These are phyloP conservation scores for Chlorella sp. DNA, from an alignment of 139 green algal genomes.

Conservation along the genomic window DNA sequence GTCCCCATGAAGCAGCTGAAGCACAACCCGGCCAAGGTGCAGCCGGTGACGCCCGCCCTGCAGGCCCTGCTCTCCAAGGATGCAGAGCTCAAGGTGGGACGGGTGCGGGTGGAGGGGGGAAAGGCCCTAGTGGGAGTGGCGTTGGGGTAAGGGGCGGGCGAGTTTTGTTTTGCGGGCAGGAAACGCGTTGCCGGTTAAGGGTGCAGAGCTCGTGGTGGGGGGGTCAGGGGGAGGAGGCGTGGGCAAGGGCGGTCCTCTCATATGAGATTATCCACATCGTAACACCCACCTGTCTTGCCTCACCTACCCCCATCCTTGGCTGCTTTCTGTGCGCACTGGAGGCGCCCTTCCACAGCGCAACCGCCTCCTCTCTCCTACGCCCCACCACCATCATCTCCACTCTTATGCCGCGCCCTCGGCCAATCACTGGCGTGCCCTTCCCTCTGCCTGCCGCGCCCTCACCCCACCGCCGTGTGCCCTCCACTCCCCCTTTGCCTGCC, in stretches of 20 bases:
- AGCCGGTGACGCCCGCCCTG: conserved; percentile 76
- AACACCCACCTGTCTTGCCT: no score
- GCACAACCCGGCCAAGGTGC: conserved; percentile 84
- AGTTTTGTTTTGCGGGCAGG: not conserved
- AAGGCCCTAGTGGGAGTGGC: not conserved
- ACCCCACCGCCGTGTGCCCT: no score
- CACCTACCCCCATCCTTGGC: no score
- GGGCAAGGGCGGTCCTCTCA: no score
- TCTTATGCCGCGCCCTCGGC: no score
- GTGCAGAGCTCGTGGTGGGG: conserved; percentile 82
- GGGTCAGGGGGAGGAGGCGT: not conserved
- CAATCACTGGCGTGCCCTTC: no score
- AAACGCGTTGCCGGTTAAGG: conserved; percentile 88
- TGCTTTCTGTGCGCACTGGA: not conserved
- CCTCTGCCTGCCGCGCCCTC: no score
- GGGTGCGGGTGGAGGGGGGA: not conserved
- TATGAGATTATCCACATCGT: no score
- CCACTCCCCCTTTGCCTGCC: no score
- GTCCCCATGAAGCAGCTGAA: conserved; percentile 84
- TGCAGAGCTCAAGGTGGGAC: conserved; percentile 81
- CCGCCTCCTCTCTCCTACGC: no score
- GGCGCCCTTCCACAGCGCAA: no score
- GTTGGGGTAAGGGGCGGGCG: not conserved
- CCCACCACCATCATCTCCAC: no score
- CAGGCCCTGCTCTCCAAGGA: conserved; percentile 89